Evolutionary conservation across 331 rosid genomes (phyloP).

Genomic region (Malus hybrid): DNA sequence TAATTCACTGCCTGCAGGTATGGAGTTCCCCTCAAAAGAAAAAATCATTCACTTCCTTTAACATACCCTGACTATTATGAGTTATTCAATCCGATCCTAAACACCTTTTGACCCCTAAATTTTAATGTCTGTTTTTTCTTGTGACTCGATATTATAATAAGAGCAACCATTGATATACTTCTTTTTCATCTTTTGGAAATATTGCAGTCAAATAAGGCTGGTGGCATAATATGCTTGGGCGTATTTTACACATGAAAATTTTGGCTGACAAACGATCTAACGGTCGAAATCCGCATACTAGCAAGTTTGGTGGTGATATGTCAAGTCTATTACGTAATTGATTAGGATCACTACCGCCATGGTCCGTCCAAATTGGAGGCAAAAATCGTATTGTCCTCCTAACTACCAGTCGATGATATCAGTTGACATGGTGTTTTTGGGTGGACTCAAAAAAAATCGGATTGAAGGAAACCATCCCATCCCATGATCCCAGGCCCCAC

Average conservation of each 20-base stretch:
- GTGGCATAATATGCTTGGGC: neutral
- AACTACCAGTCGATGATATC: no score
- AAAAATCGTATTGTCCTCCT: no score
- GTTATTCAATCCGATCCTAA: neutral
- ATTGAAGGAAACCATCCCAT: neutral
- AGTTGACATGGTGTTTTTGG: neutral
- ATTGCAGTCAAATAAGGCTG: no score
- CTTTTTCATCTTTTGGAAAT: neutral
- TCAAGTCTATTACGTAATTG: no score
- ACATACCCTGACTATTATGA: neutral
- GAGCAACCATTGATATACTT: no score
- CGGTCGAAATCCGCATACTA: neutral
- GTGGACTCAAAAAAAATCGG: neutral
- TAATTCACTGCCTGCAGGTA: neutral
- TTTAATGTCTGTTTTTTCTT: no score
- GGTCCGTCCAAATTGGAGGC: no score
- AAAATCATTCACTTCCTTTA: neutral
- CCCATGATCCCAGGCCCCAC: neutral
- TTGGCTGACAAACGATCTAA: neutral
- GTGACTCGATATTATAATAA: no score
- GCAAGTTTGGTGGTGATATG: neutral
- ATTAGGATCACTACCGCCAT: no score
- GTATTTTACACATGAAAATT: neutral
- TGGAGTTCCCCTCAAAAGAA: rapidly evolving
- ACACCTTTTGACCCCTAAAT: neutral